A percentile compares a stretch with the other conserved stretches of the same genome.
Evolutionary conservation across 2,329 filamentous ascomycete species (phyloP).

Genomic region (Venturia nashicola): DNA sequence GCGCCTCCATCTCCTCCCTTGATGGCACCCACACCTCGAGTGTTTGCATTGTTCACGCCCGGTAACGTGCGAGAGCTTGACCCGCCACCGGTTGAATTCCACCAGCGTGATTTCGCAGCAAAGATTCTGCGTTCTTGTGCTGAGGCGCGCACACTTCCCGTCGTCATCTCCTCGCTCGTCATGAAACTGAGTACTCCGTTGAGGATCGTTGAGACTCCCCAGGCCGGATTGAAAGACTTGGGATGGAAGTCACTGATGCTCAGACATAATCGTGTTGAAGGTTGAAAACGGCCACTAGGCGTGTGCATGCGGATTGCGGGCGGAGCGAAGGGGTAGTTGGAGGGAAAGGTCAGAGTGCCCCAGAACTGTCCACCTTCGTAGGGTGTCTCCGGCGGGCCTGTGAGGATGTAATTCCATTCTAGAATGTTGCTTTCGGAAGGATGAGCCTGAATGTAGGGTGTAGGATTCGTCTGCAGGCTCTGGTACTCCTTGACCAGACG

Average conservation of each 20-base stretch:
- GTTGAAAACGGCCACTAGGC: constrained; percentile 87
- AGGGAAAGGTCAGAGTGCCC: constrained; percentile 90
- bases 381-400: constrained; percentile 83
- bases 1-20: constrained; percentile 85
- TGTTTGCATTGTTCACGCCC: constrained; percentile 26
- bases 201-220: constrained; percentile 94
- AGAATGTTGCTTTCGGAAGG: constrained; percentile 86
- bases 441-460: constrained; percentile 79
- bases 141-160: constrained; percentile 69
- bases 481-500: constrained; percentile 51
- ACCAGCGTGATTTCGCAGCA: constrained; percentile 75
- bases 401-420: constrained; percentile 94
- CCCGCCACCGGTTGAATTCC: constrained; percentile 90
- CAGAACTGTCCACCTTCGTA: constrained; percentile 96
- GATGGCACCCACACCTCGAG: constrained; percentile 50
- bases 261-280: constrained; percentile 80
- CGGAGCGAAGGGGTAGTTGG: constrained; percentile 93
- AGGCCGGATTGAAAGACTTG: constrained; percentile 94
- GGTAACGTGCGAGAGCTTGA: constrained; percentile 42
- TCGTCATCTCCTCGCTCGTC: constrained; percentile 98
- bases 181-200: constrained; percentile 94
- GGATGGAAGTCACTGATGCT: constrained; percentile 97
- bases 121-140: constrained; percentile 67
- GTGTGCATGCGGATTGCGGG: constrained; percentile 99
- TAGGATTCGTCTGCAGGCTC: constrained; percentile 60